Conservation (phyloP, 169 alveolate species). For the Sarcocystis neurona region DNA sequence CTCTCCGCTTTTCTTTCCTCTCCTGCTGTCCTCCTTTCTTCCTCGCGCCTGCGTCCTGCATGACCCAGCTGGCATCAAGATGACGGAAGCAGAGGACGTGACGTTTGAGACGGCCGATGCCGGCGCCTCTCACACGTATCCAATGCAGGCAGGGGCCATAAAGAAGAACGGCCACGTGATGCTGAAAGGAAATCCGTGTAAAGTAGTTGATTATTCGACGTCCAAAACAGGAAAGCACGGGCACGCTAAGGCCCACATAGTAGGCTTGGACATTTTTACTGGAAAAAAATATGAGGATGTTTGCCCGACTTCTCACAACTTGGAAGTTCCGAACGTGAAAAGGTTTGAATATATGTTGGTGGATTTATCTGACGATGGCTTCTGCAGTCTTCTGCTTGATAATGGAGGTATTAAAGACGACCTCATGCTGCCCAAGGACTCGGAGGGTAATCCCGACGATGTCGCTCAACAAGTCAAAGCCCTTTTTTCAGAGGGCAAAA, state of each 20-base stretch:
- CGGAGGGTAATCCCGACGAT: slow-evolving; percentile 92
- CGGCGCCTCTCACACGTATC: slow-evolving; percentile 95
- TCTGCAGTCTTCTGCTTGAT: slow-evolving; percentile 89
- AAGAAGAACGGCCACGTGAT: slow-evolving; percentile 95
- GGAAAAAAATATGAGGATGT: slow-evolving; percentile 96
- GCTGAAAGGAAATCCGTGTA: slow-evolving; percentile 96
- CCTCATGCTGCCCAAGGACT: slow-evolving; percentile 92
- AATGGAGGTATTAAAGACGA: slow-evolving; percentile 95
- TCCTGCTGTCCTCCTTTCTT: background rate
- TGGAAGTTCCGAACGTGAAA: slow-evolving; percentile 96
- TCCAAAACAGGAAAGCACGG: slow-evolving; percentile 99
- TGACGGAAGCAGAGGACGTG: slow-evolving; percentile 75
- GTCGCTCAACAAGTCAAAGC: slow-evolving; percentile 80
- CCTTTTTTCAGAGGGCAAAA: slow-evolving; percentile 83
- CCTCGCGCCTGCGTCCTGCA: no score
- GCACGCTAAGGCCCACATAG: slow-evolving; percentile 98
- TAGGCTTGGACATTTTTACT: slow-evolving; percentile 97
- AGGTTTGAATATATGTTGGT: slow-evolving; percentile 82
- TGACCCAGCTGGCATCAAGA: no score
- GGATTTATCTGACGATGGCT: slow-evolving; percentile 93
- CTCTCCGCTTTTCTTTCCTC: background rate
- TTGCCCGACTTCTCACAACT: slow-evolving; percentile 97
- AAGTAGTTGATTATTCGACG: slow-evolving; percentile 77
- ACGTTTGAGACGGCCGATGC: slow-evolving; percentile 86
- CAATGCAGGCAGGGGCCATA: slow-evolving; percentile 96